Base-by-base conservation (phyloP, 805 yeast genomes). In the Candida odintsovae region DNA sequence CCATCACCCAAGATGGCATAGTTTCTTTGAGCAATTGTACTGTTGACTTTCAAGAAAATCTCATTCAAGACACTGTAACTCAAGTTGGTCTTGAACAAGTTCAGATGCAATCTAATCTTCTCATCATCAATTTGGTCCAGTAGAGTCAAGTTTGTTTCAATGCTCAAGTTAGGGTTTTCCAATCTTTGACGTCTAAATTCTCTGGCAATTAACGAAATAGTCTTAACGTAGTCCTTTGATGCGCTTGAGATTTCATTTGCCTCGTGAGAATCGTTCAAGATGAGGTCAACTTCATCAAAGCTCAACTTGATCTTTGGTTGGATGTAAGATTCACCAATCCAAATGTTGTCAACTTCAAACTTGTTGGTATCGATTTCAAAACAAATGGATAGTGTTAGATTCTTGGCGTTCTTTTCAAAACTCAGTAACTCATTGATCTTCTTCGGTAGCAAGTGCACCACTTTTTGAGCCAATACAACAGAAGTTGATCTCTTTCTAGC, bases 401-500 rank as follows among this genome's bases (percentile, higher is more conserved):
- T 74, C 48, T 72, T 70, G 47, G 76, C 77, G 47, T 76, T 79
- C 42, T 76, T 82, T 29, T 73, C 73, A 60, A 90, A 81, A 2
- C 89, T 81, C 35, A 80, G 66, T 21, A 75, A 56, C 7, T 80
- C 76, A 56, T 78, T 80, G 21, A 92, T 72, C 40, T 76, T 75
- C 39, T 70, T 69, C 9, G 97, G 96, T 54, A 83, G 76, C 55
- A 90, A 72, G 49, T 83, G 78, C 12, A 71, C 75, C 39, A 81
- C 77, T 25, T 76, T 72, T 62, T 90, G 96, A 13, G 95, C 94
- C 64, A 90, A 75, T 59, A 83, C 86, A 4, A 92, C 97, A 8
- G 96, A 82, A 4, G 92, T 80, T 1, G 95, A 89, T 62, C 98
- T 78, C 69, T 88, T 90, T 66, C 88, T 86, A 1, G 96, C 86